Conservation (phyloP, 805 yeast genomes). For the Yarrowia sp. region DNA sequence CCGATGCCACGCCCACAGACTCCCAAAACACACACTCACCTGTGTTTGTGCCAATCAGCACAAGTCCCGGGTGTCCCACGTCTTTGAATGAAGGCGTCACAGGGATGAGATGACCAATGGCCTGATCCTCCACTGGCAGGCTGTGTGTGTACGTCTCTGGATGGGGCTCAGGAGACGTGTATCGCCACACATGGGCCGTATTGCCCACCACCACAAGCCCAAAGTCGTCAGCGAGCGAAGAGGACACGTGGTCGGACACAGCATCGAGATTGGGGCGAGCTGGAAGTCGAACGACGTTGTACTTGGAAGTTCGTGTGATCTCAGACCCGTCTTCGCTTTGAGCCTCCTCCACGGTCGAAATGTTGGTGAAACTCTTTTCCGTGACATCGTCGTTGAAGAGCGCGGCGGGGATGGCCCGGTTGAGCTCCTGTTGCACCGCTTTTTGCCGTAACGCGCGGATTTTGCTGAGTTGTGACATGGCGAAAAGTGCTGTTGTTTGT, state of each 20-base stretch:
- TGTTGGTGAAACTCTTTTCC: conserved; percentile 8
- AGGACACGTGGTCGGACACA: conserved; percentile 31
- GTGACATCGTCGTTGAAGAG: conserved; percentile 20
- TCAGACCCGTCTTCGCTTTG: conserved; percentile 42
- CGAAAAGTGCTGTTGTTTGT: background rate
- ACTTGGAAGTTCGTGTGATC: conserved; percentile 57
- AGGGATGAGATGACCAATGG: conserved; percentile 53
- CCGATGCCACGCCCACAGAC: background rate
- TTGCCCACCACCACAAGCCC: conserved; percentile 52
- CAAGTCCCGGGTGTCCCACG: conserved; percentile 60
- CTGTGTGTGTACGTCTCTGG: conserved; percentile 1
- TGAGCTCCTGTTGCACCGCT: conserved; percentile 1
- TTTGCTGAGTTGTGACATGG: conserved; percentile 10
- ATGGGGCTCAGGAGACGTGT: conserved; percentile 54
- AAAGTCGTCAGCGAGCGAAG: conserved; percentile 49
- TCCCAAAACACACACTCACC: conserved; percentile 17
- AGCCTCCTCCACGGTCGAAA: conserved; percentile 5
- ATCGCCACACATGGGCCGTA: conserved; percentile 66
- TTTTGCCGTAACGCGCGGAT: conserved; percentile 4
- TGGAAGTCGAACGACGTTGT: conserved; percentile 55
- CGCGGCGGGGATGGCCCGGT: background rate
- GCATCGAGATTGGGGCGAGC: conserved; percentile 49
- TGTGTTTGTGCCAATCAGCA: conserved; percentile 44
- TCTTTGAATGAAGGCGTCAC: conserved; percentile 61
- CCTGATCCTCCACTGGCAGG: conserved; percentile 18